Evolutionary conservation across 176 grass and related monocot genomes (phyloP).

Genomic region (Cenchrus purpureus): DNA sequence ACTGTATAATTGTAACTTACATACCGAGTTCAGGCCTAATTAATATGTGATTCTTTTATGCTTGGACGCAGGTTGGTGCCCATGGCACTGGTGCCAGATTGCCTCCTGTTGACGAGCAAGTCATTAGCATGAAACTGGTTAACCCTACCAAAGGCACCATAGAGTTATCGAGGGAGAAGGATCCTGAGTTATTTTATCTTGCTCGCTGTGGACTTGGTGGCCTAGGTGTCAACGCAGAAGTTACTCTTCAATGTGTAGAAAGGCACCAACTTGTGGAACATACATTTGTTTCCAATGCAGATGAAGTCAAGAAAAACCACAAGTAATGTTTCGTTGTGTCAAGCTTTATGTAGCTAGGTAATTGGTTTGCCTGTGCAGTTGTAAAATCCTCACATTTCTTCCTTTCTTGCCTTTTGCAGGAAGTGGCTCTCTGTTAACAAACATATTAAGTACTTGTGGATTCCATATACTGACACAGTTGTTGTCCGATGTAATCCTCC

Average conservation of each 20-base stretch:
- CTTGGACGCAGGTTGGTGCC: constrained; percentile 71
- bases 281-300: constrained; percentile 74
- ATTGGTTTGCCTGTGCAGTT: constrained; percentile 27
- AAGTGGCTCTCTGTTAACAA: constrained; percentile 90
- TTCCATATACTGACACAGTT: constrained; percentile 78
- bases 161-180: constrained; percentile 81
- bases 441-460: constrained; percentile 88
- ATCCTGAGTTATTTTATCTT: constrained; percentile 89
- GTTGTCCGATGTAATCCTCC: constrained; percentile 85
- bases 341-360: background rate
- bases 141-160: constrained; percentile 87
- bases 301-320: constrained; percentile 93
- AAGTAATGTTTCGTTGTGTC: constrained; percentile 57
- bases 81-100: constrained; percentile 90
- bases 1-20: constrained; percentile 23
- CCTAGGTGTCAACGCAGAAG: constrained; percentile 78
- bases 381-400: constrained; percentile 18
- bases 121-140: constrained; percentile 95
- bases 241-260: constrained; percentile 81
- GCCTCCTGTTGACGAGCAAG: constrained; percentile 91
- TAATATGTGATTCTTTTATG: background rate
- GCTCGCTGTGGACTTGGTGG: constrained; percentile 80
- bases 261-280: constrained; percentile 88
- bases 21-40: constrained; percentile 13
- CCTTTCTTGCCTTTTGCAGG: constrained; percentile 50